Conservation (phyloP, 208 protist genomes). For the Acanthamoeba castellanii region DNA sequence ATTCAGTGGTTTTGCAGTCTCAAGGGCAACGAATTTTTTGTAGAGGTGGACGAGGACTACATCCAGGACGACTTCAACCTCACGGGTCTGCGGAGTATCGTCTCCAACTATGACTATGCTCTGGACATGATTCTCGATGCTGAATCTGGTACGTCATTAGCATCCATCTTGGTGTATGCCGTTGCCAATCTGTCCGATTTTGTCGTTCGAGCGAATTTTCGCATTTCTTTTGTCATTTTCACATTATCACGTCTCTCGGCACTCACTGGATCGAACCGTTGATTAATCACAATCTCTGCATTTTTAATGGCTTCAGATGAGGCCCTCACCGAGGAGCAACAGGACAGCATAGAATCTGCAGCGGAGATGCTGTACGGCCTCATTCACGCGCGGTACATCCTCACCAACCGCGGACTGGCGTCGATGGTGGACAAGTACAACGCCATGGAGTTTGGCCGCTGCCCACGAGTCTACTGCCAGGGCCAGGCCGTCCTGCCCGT, state of each 20-base stretch:
- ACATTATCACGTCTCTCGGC: too few relatives aligned
- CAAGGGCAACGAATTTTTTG: constrained; percentile 99
- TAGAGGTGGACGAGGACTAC: constrained; percentile 97
- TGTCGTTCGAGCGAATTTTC: not conserved
- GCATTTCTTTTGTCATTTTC: too few relatives aligned
- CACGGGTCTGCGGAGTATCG: constrained; percentile 94
- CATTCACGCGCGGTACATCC: constrained; percentile 99
- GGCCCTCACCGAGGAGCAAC: constrained; percentile 96
- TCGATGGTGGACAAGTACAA: constrained; percentile 98
- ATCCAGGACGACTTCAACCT: constrained; percentile 99
- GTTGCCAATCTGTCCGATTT: not conserved
- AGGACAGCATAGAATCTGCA: constrained; percentile 95
- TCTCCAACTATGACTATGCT: constrained; percentile 98
- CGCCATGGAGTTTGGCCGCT: constrained; percentile 96
- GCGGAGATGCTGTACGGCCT: constrained; percentile 99
- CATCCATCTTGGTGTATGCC: not conserved
- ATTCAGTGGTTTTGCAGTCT: constrained; percentile 98
- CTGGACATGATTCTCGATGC: constrained; percentile 98
- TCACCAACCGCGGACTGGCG: constrained; percentile 95
- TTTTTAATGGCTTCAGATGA: constrained; percentile 86
- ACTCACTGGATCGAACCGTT: not conserved
- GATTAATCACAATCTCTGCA: not conserved
- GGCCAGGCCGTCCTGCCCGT: constrained; percentile 97
- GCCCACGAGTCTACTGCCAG: constrained; percentile 96
- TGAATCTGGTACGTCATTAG: constrained; percentile 84